Evolutionary conservation across 2,329 filamentous ascomycete species (phyloP), one percentile per base, ranked within the genome.

Genomic region (Penicillium sp.): DNA sequence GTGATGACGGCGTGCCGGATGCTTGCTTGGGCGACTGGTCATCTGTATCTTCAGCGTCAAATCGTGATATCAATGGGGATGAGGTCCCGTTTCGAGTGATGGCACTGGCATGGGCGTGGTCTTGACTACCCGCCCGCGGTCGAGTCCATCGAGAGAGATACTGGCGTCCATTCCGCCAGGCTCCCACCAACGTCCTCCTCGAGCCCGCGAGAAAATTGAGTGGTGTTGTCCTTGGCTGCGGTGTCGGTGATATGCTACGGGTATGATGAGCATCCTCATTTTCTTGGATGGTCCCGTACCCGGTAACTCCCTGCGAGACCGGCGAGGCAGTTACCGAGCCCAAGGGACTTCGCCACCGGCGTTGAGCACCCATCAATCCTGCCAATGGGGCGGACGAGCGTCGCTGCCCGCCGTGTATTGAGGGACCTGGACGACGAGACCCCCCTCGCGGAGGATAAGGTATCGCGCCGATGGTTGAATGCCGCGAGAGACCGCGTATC

Each of bases 241-340:
- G 49, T 25, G 28, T 57, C 35, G 48, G 35, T 52, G 54, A 57
- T 2, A 58, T 51, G 6, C 45, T 43, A 7, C 45, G 48, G 19
- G 30, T 42, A 25, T 14, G 52, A 10, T 25, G 38, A 16, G 62
- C 54, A 26, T 57, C 52, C 26, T 64, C 62, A 49, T 66, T 53
- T 42, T 73, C 71, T 55, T 66, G 66, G 19, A 69, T 65, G 6
- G 72, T 67, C 46, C 70, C 71, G 53, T 75, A 74, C 3, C 62
- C 65, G 65, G 64, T 60, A 58, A 66, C 38, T 56, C 60, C 53
- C 65, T 66, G 49, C 51, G 60, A 22, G 62, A 63, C 22, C 55
- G 64, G 51, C 52, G 70, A 78, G 75, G 55, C 79, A 78, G 59
- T 51, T 5, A 25, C 75, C 78, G 33, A 56, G 25, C 58, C 62